Percentiles rank a stretch among this genome's conserved stretches.
Evolutionary conservation across 495 filamentous ascomycete species (phyloP).

Genomic region (Sphaerosporella brunnea): DNA sequence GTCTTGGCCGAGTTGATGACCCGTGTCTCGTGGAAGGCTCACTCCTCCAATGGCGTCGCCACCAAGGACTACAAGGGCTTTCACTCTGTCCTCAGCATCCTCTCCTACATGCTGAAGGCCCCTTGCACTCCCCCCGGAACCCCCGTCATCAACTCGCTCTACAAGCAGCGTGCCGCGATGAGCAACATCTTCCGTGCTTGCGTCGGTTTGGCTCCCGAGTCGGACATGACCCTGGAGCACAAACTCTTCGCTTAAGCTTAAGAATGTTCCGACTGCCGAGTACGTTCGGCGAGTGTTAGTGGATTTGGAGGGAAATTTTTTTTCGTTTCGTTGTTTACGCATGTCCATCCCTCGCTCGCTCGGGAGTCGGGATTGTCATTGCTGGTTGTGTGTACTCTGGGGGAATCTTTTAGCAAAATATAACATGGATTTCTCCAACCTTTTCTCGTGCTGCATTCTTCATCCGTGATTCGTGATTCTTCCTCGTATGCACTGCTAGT

Average conservation of each 20-base stretch:
- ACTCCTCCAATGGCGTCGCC: conserved; percentile 30
- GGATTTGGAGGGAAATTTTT: too few relatives aligned
- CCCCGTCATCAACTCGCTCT: conserved; percentile 86
- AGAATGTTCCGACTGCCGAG: too few relatives aligned
- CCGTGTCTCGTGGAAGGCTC: conserved; percentile 75
- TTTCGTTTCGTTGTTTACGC: too few relatives aligned
- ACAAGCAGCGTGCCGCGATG: conserved; percentile 86
- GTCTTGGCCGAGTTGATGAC: conserved; percentile 94
- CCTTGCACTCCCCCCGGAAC: conserved; percentile 89
- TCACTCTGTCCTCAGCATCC: conserved; percentile 91
- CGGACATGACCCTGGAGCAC: conserved; percentile 98
- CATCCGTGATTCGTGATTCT: too few relatives aligned
- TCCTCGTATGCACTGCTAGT: too few relatives aligned
- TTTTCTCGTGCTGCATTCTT: too few relatives aligned
- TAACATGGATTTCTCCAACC: too few relatives aligned
- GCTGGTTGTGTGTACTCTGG: too few relatives aligned
- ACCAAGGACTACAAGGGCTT: conserved; percentile 70
- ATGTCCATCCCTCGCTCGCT: too few relatives aligned
- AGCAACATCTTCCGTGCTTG: conserved; percentile 99
- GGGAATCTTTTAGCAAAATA: too few relatives aligned
- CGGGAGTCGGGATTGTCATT: too few relatives aligned
- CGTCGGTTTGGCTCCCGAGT: conserved; percentile 92
- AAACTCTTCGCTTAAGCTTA: conserved; percentile 64
- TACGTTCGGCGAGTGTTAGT: too few relatives aligned
- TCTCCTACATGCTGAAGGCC: conserved; percentile 99